Evolutionary conservation across 441 rosid genomes (phyloP).

Genomic region (Pelargonium australe): DNA sequence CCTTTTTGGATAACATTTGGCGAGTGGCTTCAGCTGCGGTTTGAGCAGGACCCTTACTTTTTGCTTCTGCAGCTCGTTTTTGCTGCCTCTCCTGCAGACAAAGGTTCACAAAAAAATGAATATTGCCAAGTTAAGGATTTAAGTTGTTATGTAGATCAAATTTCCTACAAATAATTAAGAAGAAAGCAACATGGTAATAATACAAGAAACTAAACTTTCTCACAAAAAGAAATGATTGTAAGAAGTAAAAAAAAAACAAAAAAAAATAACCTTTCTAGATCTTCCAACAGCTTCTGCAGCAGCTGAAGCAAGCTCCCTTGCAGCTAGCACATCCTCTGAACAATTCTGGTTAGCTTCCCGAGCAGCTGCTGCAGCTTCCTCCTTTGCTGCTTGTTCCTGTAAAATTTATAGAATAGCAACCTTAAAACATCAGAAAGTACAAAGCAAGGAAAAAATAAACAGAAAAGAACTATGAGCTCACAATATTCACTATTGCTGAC

Average conservation of each 20-base stretch:
- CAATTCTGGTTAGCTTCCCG: slow-evolving; percentile 49
- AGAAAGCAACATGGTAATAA: too few relatives aligned
- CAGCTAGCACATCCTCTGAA: slow-evolving; percentile 52
- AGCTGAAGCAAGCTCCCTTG: slow-evolving; percentile 61
- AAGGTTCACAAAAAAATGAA: background rate
- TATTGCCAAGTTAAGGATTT: background rate
- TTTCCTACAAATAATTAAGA: background rate
- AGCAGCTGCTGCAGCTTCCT: slow-evolving; percentile 54
- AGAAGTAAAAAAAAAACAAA: slow-evolving; percentile 14
- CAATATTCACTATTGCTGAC: background rate
- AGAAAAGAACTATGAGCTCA: background rate
- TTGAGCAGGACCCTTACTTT: slow-evolving; percentile 47
- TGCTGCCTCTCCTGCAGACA: slow-evolving; percentile 61
- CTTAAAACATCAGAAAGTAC: background rate
- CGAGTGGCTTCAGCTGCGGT: slow-evolving; percentile 65
- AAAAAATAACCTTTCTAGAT: slow-evolving; percentile 50
- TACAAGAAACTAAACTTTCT: background rate
- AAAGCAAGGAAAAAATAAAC: background rate
- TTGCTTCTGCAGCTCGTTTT: slow-evolving; percentile 70
- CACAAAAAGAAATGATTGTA: background rate
- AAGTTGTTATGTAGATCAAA: background rate
- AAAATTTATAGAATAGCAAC: slow-evolving; percentile 10
- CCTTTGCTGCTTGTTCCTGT: slow-evolving; percentile 94
- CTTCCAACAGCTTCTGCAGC: slow-evolving; percentile 49
- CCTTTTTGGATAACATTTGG: slow-evolving; percentile 62